Percentiles rank a stretch among this genome's conserved stretches.
These are phyloP conservation scores for Amaranthus palmeri DNA, from an alignment of 148 eudicot genomes.

Conservation along the genomic window DNA sequence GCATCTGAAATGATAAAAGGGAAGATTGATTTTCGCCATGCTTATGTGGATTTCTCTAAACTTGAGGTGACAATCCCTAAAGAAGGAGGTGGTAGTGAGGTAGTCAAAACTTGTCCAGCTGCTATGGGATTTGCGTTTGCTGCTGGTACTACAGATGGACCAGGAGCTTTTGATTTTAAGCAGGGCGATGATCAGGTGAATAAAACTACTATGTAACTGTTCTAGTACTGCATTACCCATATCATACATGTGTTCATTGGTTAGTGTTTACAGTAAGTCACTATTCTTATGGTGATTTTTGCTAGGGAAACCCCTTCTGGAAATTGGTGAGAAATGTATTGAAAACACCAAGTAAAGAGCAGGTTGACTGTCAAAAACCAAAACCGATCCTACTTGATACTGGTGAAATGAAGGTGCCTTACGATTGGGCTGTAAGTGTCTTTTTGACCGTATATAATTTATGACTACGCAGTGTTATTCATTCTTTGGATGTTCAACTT, in stretches of 20 bases:
- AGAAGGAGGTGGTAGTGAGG: slow-evolving; percentile 52
- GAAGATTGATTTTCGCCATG: slow-evolving; percentile 76
- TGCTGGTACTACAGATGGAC: slow-evolving; percentile 98
- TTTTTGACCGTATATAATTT: neutral
- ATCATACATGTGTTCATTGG: neutral
- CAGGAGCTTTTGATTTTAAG: slow-evolving; percentile 92
- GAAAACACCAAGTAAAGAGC: slow-evolving; percentile 66
- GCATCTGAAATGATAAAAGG: slow-evolving; percentile 71
- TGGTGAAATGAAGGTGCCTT: slow-evolving; percentile 91
- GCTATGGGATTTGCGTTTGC: slow-evolving; percentile 98
- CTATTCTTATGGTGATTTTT: slow-evolving; percentile 13
- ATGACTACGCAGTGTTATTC: neutral
- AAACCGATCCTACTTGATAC: slow-evolving; percentile 91
- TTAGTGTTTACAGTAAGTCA: slow-evolving; percentile 13
- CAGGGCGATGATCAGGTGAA: slow-evolving; percentile 86
- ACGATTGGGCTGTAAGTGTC: slow-evolving; percentile 95
- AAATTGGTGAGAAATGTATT: slow-evolving; percentile 65
- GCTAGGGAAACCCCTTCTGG: slow-evolving; percentile 92
- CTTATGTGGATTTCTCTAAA: no score
- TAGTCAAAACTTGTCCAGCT: slow-evolving; percentile 85
- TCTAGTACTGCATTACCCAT: neutral
- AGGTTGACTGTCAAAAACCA: slow-evolving; percentile 68
- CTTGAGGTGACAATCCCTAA: no score
- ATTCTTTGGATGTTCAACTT: neutral
- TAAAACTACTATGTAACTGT: neutral